Base-by-base conservation (phyloP, 306 rosid species). In the Pterocarpus santalinus region DNA sequence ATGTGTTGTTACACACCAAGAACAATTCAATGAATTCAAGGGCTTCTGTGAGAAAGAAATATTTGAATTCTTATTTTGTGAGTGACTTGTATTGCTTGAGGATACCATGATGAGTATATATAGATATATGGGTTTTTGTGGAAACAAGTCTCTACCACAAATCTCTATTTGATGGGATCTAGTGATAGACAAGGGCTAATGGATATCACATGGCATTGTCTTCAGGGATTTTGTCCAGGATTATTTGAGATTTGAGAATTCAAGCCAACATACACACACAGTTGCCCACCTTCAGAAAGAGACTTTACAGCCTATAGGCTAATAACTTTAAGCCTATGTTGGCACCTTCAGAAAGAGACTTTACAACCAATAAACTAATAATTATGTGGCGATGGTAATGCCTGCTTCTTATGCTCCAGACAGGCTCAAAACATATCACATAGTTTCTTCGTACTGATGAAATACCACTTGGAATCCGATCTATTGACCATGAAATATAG, bases 31-130 rank as follows among this genome's bases (percentile, higher is more conserved):
- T 22, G 28, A 22, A 22, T 22, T 22, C 28, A 22, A 22, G 28
- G 28, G 28, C 28, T 76, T 76, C 56, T 30, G 46, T 65, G 8
- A 56, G 69, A 53, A 76, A 22, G 66, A 65, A 41, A 53, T 69
- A 35, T 69, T 76, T 68, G 5, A 68, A 35, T 75, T 60, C 6
- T 62, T 64, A 16, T 4, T 5, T 72, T 34, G 16, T 13, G 35
- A 66, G 63, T 78, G 33, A 36, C 75, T 72, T 72, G 64, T 58
- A 7, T 78, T 73, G 44, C 78, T 79, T 79, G 72, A 68, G 75
- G 69, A 62, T 15, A 44, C 57, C 43, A 53, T 16, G 36, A 15
- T 75, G 30, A n/a, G 55, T 76, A 47, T 81, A 65, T 76, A 80
- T 80, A 43, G 11, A 61, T 30, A 17, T 22, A 22, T 0, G 12